Base-by-base conservation (phyloP, 169 alveolate genomes). In the Plasmodium reichenowi region DNA sequence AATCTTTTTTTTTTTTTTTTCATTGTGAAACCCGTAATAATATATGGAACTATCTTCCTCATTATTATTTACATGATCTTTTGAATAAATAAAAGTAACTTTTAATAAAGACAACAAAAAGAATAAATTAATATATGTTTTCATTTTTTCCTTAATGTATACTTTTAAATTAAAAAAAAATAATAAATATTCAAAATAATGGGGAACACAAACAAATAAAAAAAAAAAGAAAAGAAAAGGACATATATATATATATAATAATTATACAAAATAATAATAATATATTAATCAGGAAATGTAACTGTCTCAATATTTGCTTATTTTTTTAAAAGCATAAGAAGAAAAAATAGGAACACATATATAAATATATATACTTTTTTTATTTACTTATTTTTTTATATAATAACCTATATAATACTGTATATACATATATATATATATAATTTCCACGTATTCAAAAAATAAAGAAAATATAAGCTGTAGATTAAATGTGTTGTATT, bases 21-120 rank as follows among this genome's bases (percentile, higher is more conserved):
- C 12, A 58, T 80, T 8, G 67, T 32, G 12, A 58, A 70, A 83
- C 91, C 91, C 91, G 47, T 83, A 67, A 56, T 83, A 83, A 83
- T 56, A 71, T 56, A 83, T 83, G 45, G 91, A 56, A 56, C 85
- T 83, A 63, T 83, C 91, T 32, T 45, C 59, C 54, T 83, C 91
- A 47, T 58, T 67, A 22, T 38, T n/a, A 15, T 68, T 38, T n/a
- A 47, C 68, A 83, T 54, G 32, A 38, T 83, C 91, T 66, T 70
- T 76, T 56, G 91, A 43, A 58, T 12, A 10, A 38, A 38, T 38
- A 38, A 38, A 38, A 12, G 22, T 48, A 22, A 68, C 47, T 10
- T 58, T 83, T 17, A 59, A 50, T 60, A 70, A 48, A 56, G 74
- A 47, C 20, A 83, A 52, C 74, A 70, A 68, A n/a, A 63, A 56